These are phyloP conservation scores for Plenodomus lindquistii DNA, from an alignment of 2,329 filamentous ascomycete genomes.

Conservation along the genomic window DNA sequence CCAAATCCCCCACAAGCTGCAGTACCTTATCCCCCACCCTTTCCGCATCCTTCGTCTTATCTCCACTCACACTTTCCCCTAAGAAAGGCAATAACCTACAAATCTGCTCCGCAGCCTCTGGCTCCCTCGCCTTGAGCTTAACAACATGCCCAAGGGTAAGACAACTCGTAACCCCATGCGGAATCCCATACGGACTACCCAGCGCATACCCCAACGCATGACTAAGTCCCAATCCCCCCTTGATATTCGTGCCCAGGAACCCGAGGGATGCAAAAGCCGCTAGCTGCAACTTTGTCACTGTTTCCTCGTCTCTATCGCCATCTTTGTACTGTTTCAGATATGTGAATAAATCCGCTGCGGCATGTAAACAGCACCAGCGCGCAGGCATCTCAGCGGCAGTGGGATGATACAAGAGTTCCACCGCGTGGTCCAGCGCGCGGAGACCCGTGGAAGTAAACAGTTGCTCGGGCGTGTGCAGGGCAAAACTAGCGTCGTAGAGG, in stretches of 20 bases:
- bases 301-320: constrained; percentile 51
- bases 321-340: constrained; percentile 53
- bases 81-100: constrained; percentile 52
- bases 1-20: constrained; percentile 49
- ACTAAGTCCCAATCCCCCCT: constrained; percentile 55
- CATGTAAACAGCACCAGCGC: constrained; percentile 50
- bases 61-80: constrained; percentile 44
- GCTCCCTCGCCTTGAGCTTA: constrained; percentile 55
- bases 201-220: constrained; percentile 57
- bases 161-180: constrained; percentile 60
- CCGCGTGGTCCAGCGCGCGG: constrained; percentile 59
- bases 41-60: constrained; percentile 49
- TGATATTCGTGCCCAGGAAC: constrained; percentile 56
- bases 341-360: constrained; percentile 53
- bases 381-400: constrained; percentile 56
- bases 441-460: constrained; percentile 58
- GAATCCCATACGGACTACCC: constrained; percentile 59
- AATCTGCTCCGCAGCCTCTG: constrained; percentile 51
- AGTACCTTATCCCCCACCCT: constrained; percentile 52
- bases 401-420: constrained; percentile 59
- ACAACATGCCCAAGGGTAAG: constrained; percentile 59
- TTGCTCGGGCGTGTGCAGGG: constrained; percentile 54
- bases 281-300: constrained; percentile 57
- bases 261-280: constrained; percentile 57
- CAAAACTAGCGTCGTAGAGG: constrained; percentile 59